A percentile compares a stretch with the other conserved stretches of the same genome.
Conservation (phyloP, 2,329 filamentous ascomycete genomes). For the Alternaria conjuncta region DNA sequence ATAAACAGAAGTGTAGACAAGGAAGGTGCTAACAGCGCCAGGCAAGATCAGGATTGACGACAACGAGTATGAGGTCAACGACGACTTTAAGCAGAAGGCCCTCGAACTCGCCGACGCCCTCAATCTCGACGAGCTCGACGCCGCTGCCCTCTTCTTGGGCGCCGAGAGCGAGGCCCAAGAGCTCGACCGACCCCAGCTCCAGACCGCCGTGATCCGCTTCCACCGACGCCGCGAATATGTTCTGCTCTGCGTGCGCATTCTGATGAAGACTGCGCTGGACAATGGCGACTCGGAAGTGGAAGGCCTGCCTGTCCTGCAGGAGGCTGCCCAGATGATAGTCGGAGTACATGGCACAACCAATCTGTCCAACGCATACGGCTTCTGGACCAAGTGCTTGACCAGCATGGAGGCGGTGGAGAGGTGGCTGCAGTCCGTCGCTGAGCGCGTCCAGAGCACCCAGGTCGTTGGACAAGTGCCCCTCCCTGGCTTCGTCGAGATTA, state of each 20-base stretch:
- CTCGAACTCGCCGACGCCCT: slow-evolving; percentile 86
- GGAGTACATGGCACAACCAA: slow-evolving; percentile 63
- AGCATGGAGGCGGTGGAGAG: slow-evolving; percentile 77
- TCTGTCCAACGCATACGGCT: slow-evolving; percentile 63
- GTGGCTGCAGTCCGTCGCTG: slow-evolving; percentile 77
- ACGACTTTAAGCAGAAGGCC: slow-evolving; percentile 83
- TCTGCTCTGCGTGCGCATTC: slow-evolving; percentile 81
- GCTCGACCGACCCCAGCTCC: slow-evolving; percentile 74
- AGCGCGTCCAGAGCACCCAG: slow-evolving; percentile 76
- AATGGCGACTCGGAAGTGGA: slow-evolving; percentile 36
- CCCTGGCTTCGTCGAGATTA: slow-evolving; percentile 74
- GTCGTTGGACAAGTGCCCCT: slow-evolving; percentile 72
- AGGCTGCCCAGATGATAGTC: slow-evolving; percentile 51
- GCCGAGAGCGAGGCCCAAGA: slow-evolving; percentile 72
- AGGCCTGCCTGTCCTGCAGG: slow-evolving; percentile 27
- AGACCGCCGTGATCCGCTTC: slow-evolving; percentile 84
- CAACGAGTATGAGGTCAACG: slow-evolving; percentile 79
- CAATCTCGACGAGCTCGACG: slow-evolving; percentile 87
- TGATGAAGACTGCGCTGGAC: slow-evolving; percentile 71
- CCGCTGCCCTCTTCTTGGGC: slow-evolving; percentile 76
- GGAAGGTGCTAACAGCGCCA: slow-evolving; percentile 47
- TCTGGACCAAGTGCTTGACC: slow-evolving; percentile 75
- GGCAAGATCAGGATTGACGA: slow-evolving; percentile 78
- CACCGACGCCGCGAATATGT: slow-evolving; percentile 84
- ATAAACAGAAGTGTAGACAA: not conserved